Conservation (phyloP, 768 basidiomycete species). For the Phlegmacium glaucopus region DNA sequence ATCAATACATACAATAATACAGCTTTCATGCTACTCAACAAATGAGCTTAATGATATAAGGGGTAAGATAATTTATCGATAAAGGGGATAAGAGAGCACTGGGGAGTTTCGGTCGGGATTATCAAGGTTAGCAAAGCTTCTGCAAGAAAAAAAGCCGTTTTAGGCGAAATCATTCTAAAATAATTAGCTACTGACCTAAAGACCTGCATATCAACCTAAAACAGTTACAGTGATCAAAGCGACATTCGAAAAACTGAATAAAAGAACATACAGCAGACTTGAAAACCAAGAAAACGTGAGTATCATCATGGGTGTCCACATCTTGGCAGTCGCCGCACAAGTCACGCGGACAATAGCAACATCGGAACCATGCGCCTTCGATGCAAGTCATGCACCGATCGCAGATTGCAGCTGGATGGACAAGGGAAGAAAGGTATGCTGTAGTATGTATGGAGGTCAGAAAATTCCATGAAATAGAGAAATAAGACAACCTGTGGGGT, state of each 20-base stretch:
- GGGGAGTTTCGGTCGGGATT: conserved; percentile 50
- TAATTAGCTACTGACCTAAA: conserved; percentile 51
- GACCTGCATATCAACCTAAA: conserved; percentile 70
- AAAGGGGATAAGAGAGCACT: conserved; percentile 61
- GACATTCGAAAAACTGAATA: background rate
- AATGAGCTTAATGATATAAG: conserved; percentile 9
- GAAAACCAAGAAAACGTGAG: conserved; percentile 84
- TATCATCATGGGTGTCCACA: conserved; percentile 77
- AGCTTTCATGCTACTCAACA: background rate
- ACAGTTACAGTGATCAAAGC: background rate
- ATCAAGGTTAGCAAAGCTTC: conserved; percentile 57
- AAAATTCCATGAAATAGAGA: background rate
- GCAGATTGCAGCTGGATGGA: conserved; percentile 71
- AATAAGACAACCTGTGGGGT: conserved; percentile 53
- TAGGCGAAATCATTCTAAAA: background rate
- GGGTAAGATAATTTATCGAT: conserved; percentile 31
- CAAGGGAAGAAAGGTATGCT: conserved; percentile 63
- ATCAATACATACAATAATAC: background rate
- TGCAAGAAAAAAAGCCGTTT: conserved; percentile 20
- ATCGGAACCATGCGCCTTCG: conserved; percentile 87
- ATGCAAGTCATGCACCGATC: conserved; percentile 85
- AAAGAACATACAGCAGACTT: conserved; percentile 64
- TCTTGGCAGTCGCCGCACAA: conserved; percentile 83
- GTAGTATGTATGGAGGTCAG: conserved; percentile 2
- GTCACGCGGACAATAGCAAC: conserved; percentile 84